Base-by-base conservation (phyloP, 163 green algal species). In the Picocystis sp. region DNA sequence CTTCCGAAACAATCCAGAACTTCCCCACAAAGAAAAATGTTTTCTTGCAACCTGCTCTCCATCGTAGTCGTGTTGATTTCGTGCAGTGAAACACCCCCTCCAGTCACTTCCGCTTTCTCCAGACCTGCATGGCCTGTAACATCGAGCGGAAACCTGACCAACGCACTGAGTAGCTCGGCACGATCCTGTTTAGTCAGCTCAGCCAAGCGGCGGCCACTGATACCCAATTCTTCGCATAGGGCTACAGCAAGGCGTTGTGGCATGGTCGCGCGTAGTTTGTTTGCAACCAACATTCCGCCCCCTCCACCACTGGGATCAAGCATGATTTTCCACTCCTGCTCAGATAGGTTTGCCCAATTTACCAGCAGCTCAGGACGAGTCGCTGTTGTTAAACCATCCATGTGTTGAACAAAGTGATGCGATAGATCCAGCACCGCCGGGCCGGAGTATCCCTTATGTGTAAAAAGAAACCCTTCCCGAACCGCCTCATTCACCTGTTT, bases 1-100 rank as follows among this genome's bases (percentile, higher is more conserved):
- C 83, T 69, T 0, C 84, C 84, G 66, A 87, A 87, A 1, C 89
- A 70, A 51, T 93, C 86, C 14, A 79, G 55, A 22, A 93, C 53
- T 68, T 95, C 86, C 1, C 86, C 86, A 47, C 76, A 89, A 13
- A 94, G 13, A 53, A 76, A 69, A 47, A 94, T 25, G 1, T 72
- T 68, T 1, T 71, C 60, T 10, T 56, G 19, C 35, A 65, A 12
- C 41, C 60, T 47, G 53, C 65, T 81, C 65, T 93, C 72, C 76
- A 89, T 78, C 5, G 64, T 83, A 12, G 45, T 19, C 25, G 52
- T 76, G 60, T 88, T 41, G 0, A 94, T 23, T 46, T 92, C 70
- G 21, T 67, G 58, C 43, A 94, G 68, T 2, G 66, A 69, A 14
- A 94, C 65, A 2, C 85, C 85, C 2, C 85, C 85, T 11, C 81